Evolutionary conservation across 352 stramenopile genomes (phyloP).

Genomic region (Peronospora tabacina): DNA sequence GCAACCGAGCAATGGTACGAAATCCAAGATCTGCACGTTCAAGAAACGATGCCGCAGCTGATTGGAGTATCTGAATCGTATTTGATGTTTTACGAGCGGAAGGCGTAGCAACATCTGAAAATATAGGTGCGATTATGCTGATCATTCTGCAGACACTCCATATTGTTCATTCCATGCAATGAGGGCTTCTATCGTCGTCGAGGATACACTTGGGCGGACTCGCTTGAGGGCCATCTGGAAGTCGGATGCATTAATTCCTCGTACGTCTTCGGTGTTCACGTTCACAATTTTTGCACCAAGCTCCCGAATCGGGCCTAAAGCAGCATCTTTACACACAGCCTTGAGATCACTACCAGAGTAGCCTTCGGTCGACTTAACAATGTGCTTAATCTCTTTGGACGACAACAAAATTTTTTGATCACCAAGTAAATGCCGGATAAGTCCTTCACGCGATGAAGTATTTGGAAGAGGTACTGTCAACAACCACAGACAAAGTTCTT

Average conservation of each 20-base stretch:
- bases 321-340: slow-evolving; percentile 91
- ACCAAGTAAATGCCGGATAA: slow-evolving; percentile 53
- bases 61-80: slow-evolving; percentile 95
- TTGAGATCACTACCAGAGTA: slow-evolving; percentile 88
- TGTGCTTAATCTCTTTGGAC: slow-evolving; percentile 48
- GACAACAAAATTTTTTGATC: slow-evolving; percentile 48
- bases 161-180: slow-evolving; percentile 62
- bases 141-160: slow-evolving; percentile 50
- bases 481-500: not conserved
- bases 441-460: slow-evolving; percentile 34
- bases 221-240: slow-evolving; percentile 50
- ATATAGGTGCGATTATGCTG: slow-evolving; percentile 16
- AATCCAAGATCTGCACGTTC: slow-evolving; percentile 96
- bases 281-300: slow-evolving; percentile 51
- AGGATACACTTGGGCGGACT: slow-evolving; percentile 67
- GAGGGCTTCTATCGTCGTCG: slow-evolving; percentile 42
- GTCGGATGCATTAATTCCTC: slow-evolving; percentile 46
- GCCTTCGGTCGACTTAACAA: slow-evolving; percentile 67
- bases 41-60: slow-evolving; percentile 96
- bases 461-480: slow-evolving; percentile 67
- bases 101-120: slow-evolving; percentile 38
- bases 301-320: slow-evolving; percentile 87
- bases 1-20: slow-evolving; percentile 97
- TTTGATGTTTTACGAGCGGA: slow-evolving; percentile 86
- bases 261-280: slow-evolving; percentile 53